Conservation (phyloP, 192 early-diverging fungal genomes). For the Rhizophagus clarus region DNA sequence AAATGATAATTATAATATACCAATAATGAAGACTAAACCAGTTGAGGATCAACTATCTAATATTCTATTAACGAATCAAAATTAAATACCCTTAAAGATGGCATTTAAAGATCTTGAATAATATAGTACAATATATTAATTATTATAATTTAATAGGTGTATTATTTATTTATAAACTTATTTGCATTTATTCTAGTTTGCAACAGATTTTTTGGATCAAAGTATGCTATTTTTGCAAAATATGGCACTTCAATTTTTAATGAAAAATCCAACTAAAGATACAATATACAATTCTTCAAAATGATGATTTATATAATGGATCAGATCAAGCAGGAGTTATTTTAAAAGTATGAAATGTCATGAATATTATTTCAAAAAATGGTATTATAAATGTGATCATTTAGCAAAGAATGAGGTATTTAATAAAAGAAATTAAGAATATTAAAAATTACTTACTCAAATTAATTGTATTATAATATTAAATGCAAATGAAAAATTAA, state of each 20-base stretch:
- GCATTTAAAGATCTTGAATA: too few species aligned
- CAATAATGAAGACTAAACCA: too few species aligned
- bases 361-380: background rate
- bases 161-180: too few species aligned
- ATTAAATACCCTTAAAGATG: background rate
- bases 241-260: conserved; percentile 1
- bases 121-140: too few species aligned
- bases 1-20: too few species aligned
- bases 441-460: too few species aligned
- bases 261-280: background rate
- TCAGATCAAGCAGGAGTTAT: background rate
- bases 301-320: background rate
- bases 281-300: background rate
- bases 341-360: background rate
- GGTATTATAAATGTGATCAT: background rate
- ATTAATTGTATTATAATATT: too few species aligned
- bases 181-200: background rate
- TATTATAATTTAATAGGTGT: too few species aligned
- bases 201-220: background rate
- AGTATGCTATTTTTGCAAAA: background rate
- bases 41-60: too few species aligned
- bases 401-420: background rate
- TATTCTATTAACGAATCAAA: background rate
- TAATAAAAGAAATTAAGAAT: background rate
- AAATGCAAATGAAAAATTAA: too few species aligned